Base-by-base conservation (phyloP, 164 flowering plant genomes). In the Magnolia sinica region DNA sequence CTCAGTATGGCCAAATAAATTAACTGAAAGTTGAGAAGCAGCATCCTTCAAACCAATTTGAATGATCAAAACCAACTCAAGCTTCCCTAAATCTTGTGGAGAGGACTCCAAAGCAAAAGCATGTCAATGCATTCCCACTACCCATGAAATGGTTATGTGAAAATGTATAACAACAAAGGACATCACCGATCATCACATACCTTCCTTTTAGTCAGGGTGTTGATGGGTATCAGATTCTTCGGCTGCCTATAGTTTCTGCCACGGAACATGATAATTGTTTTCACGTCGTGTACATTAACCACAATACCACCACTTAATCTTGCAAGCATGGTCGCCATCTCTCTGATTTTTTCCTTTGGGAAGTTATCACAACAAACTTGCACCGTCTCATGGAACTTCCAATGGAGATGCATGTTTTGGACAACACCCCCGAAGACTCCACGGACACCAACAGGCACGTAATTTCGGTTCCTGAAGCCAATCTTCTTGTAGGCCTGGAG, bases 361-460 rank as follows among this genome's bases (percentile, higher is more conserved):
- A 91, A 94, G 84, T 91, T 94, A 79, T 96, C 99, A 83, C 99
- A 94, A 76, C 97, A 92, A 65, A 96, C 99, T 88, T 94, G 99
- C 76, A 96, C 99, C 49, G 99, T 96, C 86, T 96, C 97, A 76
- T 96, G 98, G 83, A 94, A 96, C 87, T 96, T 96, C 99, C 99
- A 96, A 80, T 96, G 99, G 45, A 96, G 87, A 85, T 96, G 99
- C 99, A 96, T 92, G 83, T 96, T 96, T 80, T 92, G 99, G 65
- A 96, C 97, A 76, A 96, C 98, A 73, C 99, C 99, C 72, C 99
- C 99, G 83, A 96, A 96, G 72, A 96, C 99, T 77, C 99, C 99
- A 75, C 98, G 97, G 7, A 96, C 97, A 77, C 99, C 99, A 81
- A 96, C 98, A 73, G 97, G 95, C 8, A 87, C 92, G 85, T 96